Conservation (phyloP, 2,329 filamentous ascomycete genomes). For the Harringtonia aguacate region DNA sequence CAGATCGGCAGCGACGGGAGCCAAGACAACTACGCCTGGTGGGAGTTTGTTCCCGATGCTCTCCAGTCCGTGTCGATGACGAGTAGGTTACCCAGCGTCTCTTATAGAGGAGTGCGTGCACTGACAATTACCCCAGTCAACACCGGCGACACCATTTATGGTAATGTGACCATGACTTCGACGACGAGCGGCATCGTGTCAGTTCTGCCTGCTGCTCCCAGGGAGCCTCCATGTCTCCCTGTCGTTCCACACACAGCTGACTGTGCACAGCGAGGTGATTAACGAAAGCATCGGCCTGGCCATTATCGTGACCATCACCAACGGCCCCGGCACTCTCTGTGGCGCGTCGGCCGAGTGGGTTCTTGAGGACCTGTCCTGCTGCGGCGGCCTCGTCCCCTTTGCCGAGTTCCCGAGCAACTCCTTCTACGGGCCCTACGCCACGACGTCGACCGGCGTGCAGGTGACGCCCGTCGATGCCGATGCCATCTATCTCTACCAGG, state of each 20-base stretch:
- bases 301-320: background rate
- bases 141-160: background rate
- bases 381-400: background rate
- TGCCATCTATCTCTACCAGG: background rate
- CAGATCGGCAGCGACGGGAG: background rate
- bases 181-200: background rate
- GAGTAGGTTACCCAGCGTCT: background rate
- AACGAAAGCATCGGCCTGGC: background rate
- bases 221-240: too few relatives aligned
- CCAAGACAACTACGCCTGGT: background rate
- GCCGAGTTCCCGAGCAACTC: background rate
- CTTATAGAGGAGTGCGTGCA: background rate
- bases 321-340: background rate
- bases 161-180: background rate
- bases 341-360: background rate
- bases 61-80: background rate
- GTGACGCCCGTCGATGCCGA: background rate
- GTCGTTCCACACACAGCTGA: background rate
- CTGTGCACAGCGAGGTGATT: background rate
- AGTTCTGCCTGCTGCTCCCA: too few relatives aligned
- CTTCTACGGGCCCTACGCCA: background rate
- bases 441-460: background rate
- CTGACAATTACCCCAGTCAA: background rate
- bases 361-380: background rate
- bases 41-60: background rate